phyloP scores from a whole-genome alignment of 1,284 basidiomycete species.

The Rhodotorula glutinis region DNA sequence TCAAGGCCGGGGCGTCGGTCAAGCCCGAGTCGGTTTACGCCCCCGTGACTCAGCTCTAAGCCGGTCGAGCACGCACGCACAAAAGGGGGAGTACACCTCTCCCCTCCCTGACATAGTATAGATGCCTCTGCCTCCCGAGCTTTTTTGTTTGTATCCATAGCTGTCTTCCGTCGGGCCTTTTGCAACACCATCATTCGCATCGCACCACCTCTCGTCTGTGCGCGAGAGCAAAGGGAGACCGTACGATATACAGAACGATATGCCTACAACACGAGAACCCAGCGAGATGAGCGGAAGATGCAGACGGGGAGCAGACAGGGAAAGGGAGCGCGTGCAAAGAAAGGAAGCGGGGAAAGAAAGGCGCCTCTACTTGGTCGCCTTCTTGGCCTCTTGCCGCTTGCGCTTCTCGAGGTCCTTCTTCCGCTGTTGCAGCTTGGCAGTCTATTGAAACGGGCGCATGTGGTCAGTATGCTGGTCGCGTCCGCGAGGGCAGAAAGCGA shows the following conservation, averaged over 20 bases:
- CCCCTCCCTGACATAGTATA: no score
- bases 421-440: slow-evolving; percentile 36
- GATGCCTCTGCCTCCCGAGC: no score
- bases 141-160: no score
- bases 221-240: background rate
- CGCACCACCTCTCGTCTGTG: background rate
- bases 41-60: slow-evolving; percentile 19
- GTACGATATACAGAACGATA: background rate
- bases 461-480: background rate
- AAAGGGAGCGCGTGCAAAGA: background rate
- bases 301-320: no score
- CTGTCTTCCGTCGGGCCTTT: background rate
- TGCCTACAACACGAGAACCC: background rate
- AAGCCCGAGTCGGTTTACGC: slow-evolving; percentile 41
- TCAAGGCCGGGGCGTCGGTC: slow-evolving; percentile 25
- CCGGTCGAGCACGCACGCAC: no score
- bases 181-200: background rate
- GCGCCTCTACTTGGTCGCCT: background rate
- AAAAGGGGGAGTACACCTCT: no score
- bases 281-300: background rate
- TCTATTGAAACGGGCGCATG: slow-evolving; percentile 5
- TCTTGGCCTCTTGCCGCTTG: slow-evolving; percentile 31
- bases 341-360: no score
- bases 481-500: no score
- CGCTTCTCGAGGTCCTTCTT: slow-evolving; percentile 39